Base-by-base conservation (phyloP, 148 eudicot species). In the Selenicereus undatus region DNA sequence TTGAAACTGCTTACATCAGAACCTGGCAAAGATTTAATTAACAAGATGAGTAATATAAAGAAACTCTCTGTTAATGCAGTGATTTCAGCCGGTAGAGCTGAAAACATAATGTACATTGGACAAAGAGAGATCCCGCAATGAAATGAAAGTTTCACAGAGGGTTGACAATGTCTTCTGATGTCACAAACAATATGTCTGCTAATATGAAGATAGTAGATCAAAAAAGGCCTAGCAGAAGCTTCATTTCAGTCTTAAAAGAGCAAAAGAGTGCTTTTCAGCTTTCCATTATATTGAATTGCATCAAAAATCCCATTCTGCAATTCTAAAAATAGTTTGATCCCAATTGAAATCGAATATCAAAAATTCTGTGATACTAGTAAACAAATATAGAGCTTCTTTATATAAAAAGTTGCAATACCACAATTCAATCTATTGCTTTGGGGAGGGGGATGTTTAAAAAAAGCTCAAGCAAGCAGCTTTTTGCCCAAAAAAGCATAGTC, bases 1-100 rank as follows among this genome's bases (percentile, higher is more conserved):
- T 95, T 95, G 80, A 95, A 95, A 82, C 98, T 95, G 88, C 89
- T 88, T 81, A 82, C 84, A 77, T 88, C 98, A 76, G 92, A 85
- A 74, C 87, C 98, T 94, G 84, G 32, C 60, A 54, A 76, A 81
- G n/a, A 76, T 73, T 43, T 35, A 21, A 76, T 35, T 36, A 71
- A 30, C 26, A 17, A 71, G 27, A 22, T 62, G 29, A 62, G 68
- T 62, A 54, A 54, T 17, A 30, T 35, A 74, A 39, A 74, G 56
- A 21, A 43, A 73, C 56, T 73, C 12, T 62, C 27, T 22, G 68
- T 3, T 62, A n/a, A n/a, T 3, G 39, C 18, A 18, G n/a, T 26
- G 36, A 32, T 62, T 62, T 18, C 68, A n/a, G 27, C 68, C 68
- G 66, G 45, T 17, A n/a, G 16, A 35, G 18, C 32, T 17, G 54